Base-by-base conservation (phyloP, 805 yeast species). In the Candida mattraensis region DNA sequence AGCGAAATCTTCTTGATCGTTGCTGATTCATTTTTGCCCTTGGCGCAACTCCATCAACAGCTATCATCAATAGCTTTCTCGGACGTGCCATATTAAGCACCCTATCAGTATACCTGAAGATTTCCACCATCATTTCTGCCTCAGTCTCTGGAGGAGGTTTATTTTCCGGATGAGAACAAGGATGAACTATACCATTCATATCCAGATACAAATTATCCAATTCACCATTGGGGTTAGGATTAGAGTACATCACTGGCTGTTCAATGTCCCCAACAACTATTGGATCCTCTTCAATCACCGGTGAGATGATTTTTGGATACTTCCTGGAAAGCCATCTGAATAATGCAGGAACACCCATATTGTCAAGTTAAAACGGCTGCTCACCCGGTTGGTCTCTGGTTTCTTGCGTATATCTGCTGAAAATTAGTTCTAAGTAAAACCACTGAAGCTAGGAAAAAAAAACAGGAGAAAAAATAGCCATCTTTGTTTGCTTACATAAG, bases 141-240 rank as follows among this genome's bases (percentile, higher is more conserved):
- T 93, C 99, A 0, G 91, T 88, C 50, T 81, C 94, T 9, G 99
- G 99, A 0, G 99, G 83, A 0, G 96, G 96, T 49, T 83, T 83
- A 48, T 91, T 85, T 55, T 91, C 99, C 1, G 99, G 99, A 61
- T 93, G 99, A 2, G 97, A 83, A 69, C 98, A 93, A 1, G 99
- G 99, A 67, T 93, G 99, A 4, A 93, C 99, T 55, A 93, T 93
- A 68, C 98, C 99, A 58, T 93, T 93, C 99, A 93, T 93, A 64
- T 93, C 99, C 45, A 93, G 69, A 57, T 93, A 93, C 33, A 93
- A 63, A 57, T 93, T 93, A 58, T 93, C 98, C 30, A 88, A 66
- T 64, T 93, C 99, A 18, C 98, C 99, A 62, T 93, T 93, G 3
- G 95, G 95, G 58, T 93, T 93, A 9, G 93, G 82, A 34, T 78